Percentiles rank a stretch among this genome's conserved stretches.
Evolutionary conservation across 164 flowering plant species (phyloP).

Genomic region (Umbilicus rupestris): DNA sequence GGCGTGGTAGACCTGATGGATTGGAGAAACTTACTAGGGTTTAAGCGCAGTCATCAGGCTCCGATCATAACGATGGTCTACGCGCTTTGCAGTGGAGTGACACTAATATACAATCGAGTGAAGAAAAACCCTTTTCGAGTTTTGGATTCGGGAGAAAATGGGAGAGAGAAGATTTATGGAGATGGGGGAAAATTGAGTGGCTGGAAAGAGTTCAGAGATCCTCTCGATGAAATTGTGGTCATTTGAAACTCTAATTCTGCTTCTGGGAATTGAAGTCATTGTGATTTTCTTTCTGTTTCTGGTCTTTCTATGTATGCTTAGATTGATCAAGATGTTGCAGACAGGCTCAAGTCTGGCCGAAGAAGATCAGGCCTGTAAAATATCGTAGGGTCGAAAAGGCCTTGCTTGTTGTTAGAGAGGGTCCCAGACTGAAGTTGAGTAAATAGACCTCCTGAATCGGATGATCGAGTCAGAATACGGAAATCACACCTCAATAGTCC

Average conservation of each 20-base stretch:
- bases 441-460: too few relatives aligned
- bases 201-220: background rate
- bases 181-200: background rate
- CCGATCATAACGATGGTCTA: too few relatives aligned
- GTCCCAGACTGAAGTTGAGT: too few relatives aligned
- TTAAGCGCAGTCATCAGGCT: background rate
- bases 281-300: background rate
- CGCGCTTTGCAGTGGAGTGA: too few relatives aligned
- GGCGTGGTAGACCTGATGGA: too few relatives aligned
- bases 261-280: background rate
- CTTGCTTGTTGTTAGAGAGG: too few relatives aligned
- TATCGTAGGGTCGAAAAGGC: background rate
- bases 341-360: too few relatives aligned
- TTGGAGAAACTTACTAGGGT: conserved; percentile 1
- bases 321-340: too few relatives aligned
- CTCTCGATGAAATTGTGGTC: background rate
- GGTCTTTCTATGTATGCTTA: background rate
- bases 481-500: too few relatives aligned
- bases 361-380: too few relatives aligned
- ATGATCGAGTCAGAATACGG: too few relatives aligned
- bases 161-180: background rate
- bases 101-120: background rate
- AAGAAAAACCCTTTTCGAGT: background rate
- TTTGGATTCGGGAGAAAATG: background rate
- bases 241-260: background rate